phyloP scores from a whole-genome alignment of 345 rosid species.

The Heritiera littoralis region DNA sequence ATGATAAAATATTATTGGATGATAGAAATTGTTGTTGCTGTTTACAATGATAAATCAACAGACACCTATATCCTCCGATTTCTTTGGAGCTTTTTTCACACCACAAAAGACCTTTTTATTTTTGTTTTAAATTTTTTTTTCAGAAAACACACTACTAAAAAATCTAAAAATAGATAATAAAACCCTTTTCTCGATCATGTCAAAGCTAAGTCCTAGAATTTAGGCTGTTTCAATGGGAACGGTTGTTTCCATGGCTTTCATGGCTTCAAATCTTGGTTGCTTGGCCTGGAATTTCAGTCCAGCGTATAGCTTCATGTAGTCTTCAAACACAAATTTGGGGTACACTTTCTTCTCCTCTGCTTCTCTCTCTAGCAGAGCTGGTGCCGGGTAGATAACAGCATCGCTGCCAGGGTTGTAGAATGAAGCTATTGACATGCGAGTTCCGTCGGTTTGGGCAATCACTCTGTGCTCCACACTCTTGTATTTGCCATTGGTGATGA shows the following conservation, averaged over 20 bases:
- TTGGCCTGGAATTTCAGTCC: conserved; percentile 81
- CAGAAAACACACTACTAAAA: background rate
- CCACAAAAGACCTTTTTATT: background rate
- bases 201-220: background rate
- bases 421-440: conserved; percentile 86
- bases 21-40: background rate
- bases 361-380: conserved; percentile 57
- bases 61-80: background rate
- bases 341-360: conserved; percentile 44
- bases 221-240: conserved; percentile 47
- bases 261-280: conserved; percentile 93
- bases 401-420: conserved; percentile 95
- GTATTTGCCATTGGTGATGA: conserved; percentile 90
- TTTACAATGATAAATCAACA: background rate
- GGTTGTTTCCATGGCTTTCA: conserved; percentile 52
- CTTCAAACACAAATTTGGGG: conserved; percentile 84
- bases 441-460: conserved; percentile 69
- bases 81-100: background rate
- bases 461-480: conserved; percentile 90
- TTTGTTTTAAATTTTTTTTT: no score
- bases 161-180: background rate
- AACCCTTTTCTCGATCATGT: background rate
- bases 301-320: conserved; percentile 85
- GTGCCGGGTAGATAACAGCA: conserved; percentile 81
- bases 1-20: no score